These are phyloP conservation scores for Allodekkera sacchari DNA, from an alignment of 805 yeast species.

Conservation along the genomic window DNA sequence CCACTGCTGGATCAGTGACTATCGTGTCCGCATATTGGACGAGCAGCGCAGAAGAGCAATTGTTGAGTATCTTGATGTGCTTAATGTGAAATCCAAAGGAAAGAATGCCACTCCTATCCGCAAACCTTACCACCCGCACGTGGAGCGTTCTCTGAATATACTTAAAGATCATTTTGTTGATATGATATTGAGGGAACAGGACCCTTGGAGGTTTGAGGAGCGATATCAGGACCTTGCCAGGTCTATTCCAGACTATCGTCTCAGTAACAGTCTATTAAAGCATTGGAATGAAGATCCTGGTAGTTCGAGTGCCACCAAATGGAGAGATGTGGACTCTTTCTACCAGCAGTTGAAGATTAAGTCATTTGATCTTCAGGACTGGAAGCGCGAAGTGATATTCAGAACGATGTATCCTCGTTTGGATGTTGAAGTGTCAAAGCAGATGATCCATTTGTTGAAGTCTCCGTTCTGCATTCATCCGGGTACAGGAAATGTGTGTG, in stretches of 20 bases:
- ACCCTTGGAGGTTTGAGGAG: conserved; percentile 66
- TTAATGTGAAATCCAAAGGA: conserved; percentile 44
- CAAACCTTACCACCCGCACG: conserved; percentile 87
- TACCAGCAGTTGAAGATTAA: conserved; percentile 31
- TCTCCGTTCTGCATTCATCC: conserved; percentile 98
- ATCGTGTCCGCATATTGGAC: conserved; percentile 63
- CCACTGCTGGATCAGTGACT: conserved; percentile 95
- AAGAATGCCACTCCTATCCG: conserved; percentile 40
- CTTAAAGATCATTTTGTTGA: conserved; percentile 56
- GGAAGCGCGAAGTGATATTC: conserved; percentile 73
- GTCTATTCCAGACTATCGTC: conserved; percentile 52
- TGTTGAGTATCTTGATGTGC: conserved; percentile 75
- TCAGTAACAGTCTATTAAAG: conserved; percentile 42
- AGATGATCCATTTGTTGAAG: conserved; percentile 83
- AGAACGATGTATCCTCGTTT: conserved; percentile 82
- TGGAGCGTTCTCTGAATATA: conserved; percentile 64
- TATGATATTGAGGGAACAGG: conserved; percentile 69
- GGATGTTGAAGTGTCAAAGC: conserved; percentile 88
- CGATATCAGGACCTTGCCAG: conserved; percentile 49
- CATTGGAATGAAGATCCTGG: conserved; percentile 52
- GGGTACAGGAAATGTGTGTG: conserved; percentile 90
- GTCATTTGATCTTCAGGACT: conserved; percentile 44
- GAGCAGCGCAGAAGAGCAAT: conserved; percentile 72
- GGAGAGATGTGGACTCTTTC: conserved; percentile 64
- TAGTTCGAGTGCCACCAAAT: conserved; percentile 53